Base-by-base conservation (phyloP, 2,329 filamentous ascomycete genomes). In the Colletotrichum sublineola region DNA sequence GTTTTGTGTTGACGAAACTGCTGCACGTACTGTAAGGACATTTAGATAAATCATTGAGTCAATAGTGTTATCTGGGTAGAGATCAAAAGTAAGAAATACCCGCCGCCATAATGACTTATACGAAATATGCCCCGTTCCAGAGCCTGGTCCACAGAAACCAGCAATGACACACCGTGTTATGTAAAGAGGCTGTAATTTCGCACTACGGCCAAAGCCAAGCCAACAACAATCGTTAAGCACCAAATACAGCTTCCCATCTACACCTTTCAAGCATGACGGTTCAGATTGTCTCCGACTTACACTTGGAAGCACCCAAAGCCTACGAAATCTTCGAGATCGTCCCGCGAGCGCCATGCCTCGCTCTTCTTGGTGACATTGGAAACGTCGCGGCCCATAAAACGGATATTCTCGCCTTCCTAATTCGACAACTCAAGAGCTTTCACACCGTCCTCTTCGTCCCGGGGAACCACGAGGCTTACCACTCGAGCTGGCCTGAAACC, bases 391-490 rank as follows among this genome's bases (percentile, higher is more conserved):
- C 80, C 11, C 81, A 85, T 70, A 81, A 85, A 53, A 75, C 81
- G 18, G 82, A 84, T 0, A 84, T 84, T 74, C 79, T 85, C 44
- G 65, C 44, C 1, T 91, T 90, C 74, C 77, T 90, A 12, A 80
- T 77, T 15, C 75, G 74, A 2, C 88, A 90, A 74, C 83, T 90
- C 3, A 42, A 50, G 1, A 79, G 83, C 8, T 91, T 90, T 74
- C 77, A 80, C 6, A 77, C 80, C 2, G 85, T 91, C 1, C 83
- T 91, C 52, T 82, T 89, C 40, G 81, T 90, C 0, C 77, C 85
- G 0, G 88, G 89, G 0, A 91, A 91, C 74, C 88, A 91, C 75
- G 89, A 91, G 75, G 81, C 87, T 0, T 89, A 86, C 74, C 76
- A 79, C 57, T 82, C 82, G 5, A 79, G 18, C 50, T 86, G 84